These are phyloP conservation scores for Panicum virgatum DNA, from an alignment of 202 grass and related monocot species.

Conservation along the genomic window DNA sequence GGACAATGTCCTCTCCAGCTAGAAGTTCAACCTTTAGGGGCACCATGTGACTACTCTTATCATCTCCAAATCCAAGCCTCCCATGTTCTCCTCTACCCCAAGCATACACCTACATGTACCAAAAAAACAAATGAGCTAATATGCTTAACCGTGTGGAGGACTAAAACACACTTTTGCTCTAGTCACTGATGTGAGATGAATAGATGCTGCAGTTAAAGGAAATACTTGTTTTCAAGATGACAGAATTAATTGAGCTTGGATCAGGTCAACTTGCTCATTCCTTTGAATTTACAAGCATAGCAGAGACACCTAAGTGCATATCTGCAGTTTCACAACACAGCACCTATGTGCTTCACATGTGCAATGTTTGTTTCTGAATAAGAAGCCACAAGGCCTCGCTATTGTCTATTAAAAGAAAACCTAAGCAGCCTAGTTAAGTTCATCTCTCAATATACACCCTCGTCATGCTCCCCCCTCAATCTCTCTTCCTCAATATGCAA, in stretches of 20 bases:
- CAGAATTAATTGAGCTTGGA: not conserved
- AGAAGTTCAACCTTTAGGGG: constrained; percentile 82
- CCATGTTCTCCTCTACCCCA: constrained; percentile 99
- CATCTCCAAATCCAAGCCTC: constrained; percentile 96
- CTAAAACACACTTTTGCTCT: not conserved
- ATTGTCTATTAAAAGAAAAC: not conserved
- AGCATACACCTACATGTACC: constrained; percentile 76
- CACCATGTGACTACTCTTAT: constrained; percentile 99
- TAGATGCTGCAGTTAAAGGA: not conserved
- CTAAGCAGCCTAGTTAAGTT: not conserved
- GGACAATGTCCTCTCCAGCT: constrained; percentile 73
- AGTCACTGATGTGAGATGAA: not conserved
- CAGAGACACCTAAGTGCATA: not conserved
- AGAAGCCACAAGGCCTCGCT: not conserved
- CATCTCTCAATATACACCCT: not conserved
- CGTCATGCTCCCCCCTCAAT: not conserved
- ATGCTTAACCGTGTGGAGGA: not conserved
- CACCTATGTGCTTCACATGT: not conserved
- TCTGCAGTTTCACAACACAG: not conserved
- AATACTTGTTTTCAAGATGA: not conserved
- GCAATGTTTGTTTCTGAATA: not conserved
- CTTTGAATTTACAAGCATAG: constrained; percentile 23
- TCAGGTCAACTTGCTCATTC: not conserved
- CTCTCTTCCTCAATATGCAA: not conserved
- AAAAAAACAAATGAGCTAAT: constrained; percentile 26